Base-by-base conservation (phyloP, 108 stramenopile genomes). In the Cylindrotheca fusiformis region DNA sequence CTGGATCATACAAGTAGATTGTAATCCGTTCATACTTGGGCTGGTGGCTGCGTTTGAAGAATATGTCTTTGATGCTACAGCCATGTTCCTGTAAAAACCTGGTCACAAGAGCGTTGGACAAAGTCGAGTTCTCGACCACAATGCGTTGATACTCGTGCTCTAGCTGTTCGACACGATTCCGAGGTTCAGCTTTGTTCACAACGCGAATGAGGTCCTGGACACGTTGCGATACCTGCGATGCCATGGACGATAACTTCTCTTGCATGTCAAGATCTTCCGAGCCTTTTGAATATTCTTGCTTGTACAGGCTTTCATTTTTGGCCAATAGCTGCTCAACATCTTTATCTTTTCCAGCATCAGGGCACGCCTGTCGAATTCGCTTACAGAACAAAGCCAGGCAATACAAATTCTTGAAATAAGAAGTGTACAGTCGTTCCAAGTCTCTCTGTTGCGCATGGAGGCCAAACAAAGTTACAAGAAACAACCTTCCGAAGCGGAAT, bases 11-110 rank as follows among this genome's bases (percentile, higher is more conserved):
- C 28, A 87, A 44, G 41, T 65, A 73, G 4, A 87, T 65, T 14
- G 86, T 81, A 28, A 87, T 77, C 6, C 86, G 74, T 66, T 87
- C 82, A 55, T 74, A 83, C 33, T 79, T 76, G 44, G 74, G 69
- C 2, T 50, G 14, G 24, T 25, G 53, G 32, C 65, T 61, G 32
- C 33, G 51, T 36, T 77, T 64, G 61, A 75, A 77, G n/a, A 57
- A 53, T 3, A 79, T 58, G 19, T 80, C 70, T 24, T 62, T 47
- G 32, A 78, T 73, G 44, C 50, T 23, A 55, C 56, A 57, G 4
- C 52, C 32, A 44, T 77, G 68, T 2, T 20, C 12, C 18, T 58
- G 29, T 49, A 67, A 36, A 47, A 80, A 83, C 21, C 65, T 57
- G 29, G 78, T 74, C 30, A 84, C 23, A 28, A 69, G 60, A 0